phyloP scores from a whole-genome alignment of 208 protist species.

The Leishmania lainsoni region DNA sequence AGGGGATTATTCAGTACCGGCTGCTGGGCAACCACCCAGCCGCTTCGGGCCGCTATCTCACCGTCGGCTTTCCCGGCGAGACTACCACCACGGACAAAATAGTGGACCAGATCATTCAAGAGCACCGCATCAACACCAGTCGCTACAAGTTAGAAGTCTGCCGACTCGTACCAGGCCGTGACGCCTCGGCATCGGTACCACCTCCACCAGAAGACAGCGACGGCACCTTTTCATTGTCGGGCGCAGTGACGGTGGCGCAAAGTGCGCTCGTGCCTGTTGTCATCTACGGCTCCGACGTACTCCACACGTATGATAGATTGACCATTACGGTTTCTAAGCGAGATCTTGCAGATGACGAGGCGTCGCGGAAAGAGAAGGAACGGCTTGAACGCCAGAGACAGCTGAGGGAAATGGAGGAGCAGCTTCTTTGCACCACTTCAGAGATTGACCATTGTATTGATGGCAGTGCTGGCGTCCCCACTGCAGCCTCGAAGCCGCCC shows the following conservation, averaged over 20 bases:
- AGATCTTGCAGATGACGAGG: conserved; percentile 59
- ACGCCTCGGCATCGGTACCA: conserved; percentile 10
- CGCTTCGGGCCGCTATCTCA: conserved; percentile 71
- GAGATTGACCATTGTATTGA: neutral
- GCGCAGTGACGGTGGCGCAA: neutral
- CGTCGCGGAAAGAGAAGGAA: conserved; percentile 31
- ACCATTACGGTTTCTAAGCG: conserved; percentile 61
- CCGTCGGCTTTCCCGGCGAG: conserved; percentile 67
- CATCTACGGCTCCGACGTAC: conserved; percentile 23
- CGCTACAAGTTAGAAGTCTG: conserved; percentile 70
- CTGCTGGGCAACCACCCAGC: conserved; percentile 79
- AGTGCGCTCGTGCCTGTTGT: conserved; percentile 9
- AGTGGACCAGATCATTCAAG: conserved; percentile 52
- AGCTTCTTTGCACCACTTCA: conserved; percentile 27
- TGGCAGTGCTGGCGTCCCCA: neutral
- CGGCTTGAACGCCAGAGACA: conserved; percentile 37
- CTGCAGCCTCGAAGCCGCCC: neutral
- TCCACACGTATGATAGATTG: conserved; percentile 77
- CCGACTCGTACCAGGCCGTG: conserved; percentile 18
- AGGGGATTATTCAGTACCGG: conserved; percentile 80
- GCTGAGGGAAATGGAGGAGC: conserved; percentile 48
- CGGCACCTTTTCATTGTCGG: neutral
- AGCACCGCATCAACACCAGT: conserved; percentile 78
- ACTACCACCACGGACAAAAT: conserved; percentile 41
- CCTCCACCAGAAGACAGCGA: neutral